Evolutionary conservation across 2,329 filamentous ascomycete genomes (phyloP), one percentile per base, ranked within the genome.

Genomic region (Lojkania enalia): DNA sequence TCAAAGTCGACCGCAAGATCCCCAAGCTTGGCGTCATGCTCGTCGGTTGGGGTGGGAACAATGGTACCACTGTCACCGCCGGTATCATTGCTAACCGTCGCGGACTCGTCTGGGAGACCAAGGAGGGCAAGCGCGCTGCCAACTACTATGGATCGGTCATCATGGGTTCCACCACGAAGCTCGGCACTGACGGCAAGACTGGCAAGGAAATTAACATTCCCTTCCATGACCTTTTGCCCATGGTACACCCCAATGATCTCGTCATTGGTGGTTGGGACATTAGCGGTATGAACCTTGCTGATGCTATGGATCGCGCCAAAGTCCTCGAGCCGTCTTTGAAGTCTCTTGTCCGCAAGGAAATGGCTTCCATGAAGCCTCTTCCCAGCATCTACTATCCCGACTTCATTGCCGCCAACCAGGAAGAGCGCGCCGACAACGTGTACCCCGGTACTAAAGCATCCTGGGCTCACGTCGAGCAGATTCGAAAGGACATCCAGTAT

Each of bases 101-200:
- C 60, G 81, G 83, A 47, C 82, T 97, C 47, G 77, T 79, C 51
- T 99, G 94, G 94, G 89, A 96, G 55, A 97, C 94, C 63, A 91
- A 92, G 66, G 90, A 96, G 73, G 91, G 91, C 41, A 76, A 82
- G 58, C 89, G 84, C 54, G 78, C 82, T 55, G 87, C 94, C 74
- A 99, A 99, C 77, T 99, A 97, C 83, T 99, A 96, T 71, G 94
- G 94, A 64, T 99, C 94, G 45, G 84, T 97, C 61, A 83, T 97
- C 73, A 97, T 99, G 94, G 82, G 86, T 54, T 97, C 94, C 15
- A 99, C 94, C 56, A 85, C 96, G 77, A 99, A 97, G 82, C 86
- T 99, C 50, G 94, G 94, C 46, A 88, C 86, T 33, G 90, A 97
- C 64, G 80, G 83, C 63, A 83, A 87, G 74, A 95, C 90, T 49